Evolutionary conservation across 768 basidiomycete genomes (phyloP), one percentile per base, ranked within the genome.

Genomic region (Suillus lakei): DNA sequence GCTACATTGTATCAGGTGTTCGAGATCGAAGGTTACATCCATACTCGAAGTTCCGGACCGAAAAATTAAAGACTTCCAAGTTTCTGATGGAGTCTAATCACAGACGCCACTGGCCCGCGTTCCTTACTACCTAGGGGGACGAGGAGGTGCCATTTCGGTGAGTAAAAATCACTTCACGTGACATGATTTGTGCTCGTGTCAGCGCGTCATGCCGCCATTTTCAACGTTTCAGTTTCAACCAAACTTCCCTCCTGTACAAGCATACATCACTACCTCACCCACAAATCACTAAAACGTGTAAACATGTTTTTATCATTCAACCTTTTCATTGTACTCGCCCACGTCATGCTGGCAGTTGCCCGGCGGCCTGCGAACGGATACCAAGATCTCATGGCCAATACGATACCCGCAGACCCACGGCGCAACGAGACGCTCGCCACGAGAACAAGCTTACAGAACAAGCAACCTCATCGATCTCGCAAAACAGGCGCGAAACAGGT

Each of bases 111-210:
- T 12, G 13, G 38, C 38, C 38, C n/a, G n/a, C n/a, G n/a, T n/a
- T n/a, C n/a, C n/a, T n/a, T n/a, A 38, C 10, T 13, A 12, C 36
- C 36, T 38, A 38, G 12, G 36, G 36, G 12, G 36, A 38, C 36
- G 36, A 38, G 36, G 36, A 34, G 32, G n/a, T 34, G 34, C 34
- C 34, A 34, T 38, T 38, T 38, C 38, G 38, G 13, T 13, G 21
- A 39, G 18, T 28, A 30, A 23, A 72, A 69, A 71, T 71, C 64
- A 73, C 54, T 54, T 2, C 71, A 72, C 71, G 71, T 73, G 71
- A 73, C 64, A 2, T 38, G 38, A 10, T 39, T 9, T 9, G 23
- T 18, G 39, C 15, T 9, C 12, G 26, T 53, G 51, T 53, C 12
- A 34, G 8, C 56, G 56, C 56, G 56, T 39, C 23, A 38, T 4